Conservation (phyloP, 2,329 filamentous ascomycete species). For the Clonostachys rhizophaga region DNA sequence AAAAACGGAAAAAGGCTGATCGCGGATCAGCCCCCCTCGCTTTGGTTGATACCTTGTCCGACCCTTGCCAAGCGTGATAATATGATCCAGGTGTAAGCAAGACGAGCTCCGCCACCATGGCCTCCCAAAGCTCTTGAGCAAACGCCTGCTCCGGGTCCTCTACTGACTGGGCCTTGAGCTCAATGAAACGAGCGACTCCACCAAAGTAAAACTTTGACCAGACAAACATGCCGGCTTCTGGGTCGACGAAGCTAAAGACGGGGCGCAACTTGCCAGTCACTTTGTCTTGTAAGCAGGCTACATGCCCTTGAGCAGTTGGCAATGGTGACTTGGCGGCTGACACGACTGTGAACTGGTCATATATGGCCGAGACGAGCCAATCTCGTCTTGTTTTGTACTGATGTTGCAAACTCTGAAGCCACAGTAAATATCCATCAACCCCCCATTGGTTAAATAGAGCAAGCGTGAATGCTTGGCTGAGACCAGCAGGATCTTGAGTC, state of each 20-base stretch:
- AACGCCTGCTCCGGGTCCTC: slow-evolving; percentile 15
- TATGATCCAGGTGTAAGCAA: slow-evolving; percentile 21
- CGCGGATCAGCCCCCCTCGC: slow-evolving; percentile 11
- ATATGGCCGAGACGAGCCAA: slow-evolving; percentile 54
- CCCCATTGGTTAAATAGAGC: slow-evolving; percentile 58
- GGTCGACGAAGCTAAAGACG: slow-evolving; percentile 19
- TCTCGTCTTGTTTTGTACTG: slow-evolving; percentile 65
- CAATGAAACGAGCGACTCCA: slow-evolving; percentile 6
- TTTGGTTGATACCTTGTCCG: slow-evolving; percentile 13
- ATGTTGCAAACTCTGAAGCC: slow-evolving; percentile 65
- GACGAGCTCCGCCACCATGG: slow-evolving; percentile 10
- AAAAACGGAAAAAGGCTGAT: slow-evolving; percentile 16
- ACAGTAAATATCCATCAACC: slow-evolving; percentile 68
- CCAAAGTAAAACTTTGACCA: slow-evolving; percentile 21
- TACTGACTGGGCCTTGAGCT: slow-evolving; percentile 8
- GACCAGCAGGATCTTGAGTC: slow-evolving; percentile 64
- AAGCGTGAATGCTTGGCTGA: slow-evolving; percentile 44
- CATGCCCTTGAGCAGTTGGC: slow-evolving; percentile 8
- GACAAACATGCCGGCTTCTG: slow-evolving; percentile 22
- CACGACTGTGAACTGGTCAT: slow-evolving; percentile 8
- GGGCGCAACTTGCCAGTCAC: slow-evolving; percentile 4
- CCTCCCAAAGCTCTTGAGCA: slow-evolving; percentile 12
- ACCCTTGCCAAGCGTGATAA: slow-evolving; percentile 21
- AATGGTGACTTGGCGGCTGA: slow-evolving; percentile 9
- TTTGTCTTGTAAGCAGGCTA: slow-evolving; percentile 8